Evolutionary conservation across 1,139 yeast species (phyloP).

Genomic region (Zygoascus hellenicus): DNA sequence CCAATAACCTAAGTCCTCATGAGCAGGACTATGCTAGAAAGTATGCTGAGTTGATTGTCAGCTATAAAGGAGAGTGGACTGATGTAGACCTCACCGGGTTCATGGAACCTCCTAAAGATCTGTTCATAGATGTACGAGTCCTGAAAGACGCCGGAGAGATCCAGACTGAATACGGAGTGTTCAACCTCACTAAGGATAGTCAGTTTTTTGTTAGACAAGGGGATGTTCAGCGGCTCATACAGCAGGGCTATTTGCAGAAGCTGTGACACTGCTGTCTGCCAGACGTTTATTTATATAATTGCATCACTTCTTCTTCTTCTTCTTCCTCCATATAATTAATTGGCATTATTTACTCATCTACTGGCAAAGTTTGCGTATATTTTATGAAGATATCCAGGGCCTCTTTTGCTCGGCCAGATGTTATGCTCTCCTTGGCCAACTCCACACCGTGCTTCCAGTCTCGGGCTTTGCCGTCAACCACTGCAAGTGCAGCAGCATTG

Average conservation of each 20-base stretch:
- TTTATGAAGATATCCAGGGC: slow-evolving; percentile 54
- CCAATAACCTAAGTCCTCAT: slow-evolving; percentile 58
- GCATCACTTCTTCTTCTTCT: too few species aligned
- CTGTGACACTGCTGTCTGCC: slow-evolving; percentile 38
- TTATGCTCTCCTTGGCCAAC: slow-evolving; percentile 63
- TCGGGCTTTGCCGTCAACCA: slow-evolving; percentile 60
- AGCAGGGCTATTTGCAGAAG: slow-evolving; percentile 87
- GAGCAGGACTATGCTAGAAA: slow-evolving; percentile 75
- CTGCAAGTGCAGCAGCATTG: slow-evolving; percentile 84
- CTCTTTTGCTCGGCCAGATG: slow-evolving; percentile 56
- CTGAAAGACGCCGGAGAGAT: slow-evolving; percentile 94
- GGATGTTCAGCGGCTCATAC: slow-evolving; percentile 89
- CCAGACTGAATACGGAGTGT: slow-evolving; percentile 95
- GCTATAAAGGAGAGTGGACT: slow-evolving; percentile 70
- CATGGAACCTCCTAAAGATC: slow-evolving; percentile 82
- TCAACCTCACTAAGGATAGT: slow-evolving; percentile 88
- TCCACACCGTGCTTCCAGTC: slow-evolving; percentile 74
- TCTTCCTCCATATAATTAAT: neutral
- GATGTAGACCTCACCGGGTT: slow-evolving; percentile 89
- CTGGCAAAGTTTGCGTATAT: slow-evolving; percentile 3
- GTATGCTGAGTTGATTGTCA: slow-evolving; percentile 66
- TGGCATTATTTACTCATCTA: neutral
- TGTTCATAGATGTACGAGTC: slow-evolving; percentile 90
- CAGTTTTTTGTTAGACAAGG: slow-evolving; percentile 92
- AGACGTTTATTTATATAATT: neutral